Evolutionary conservation across 371 early-diverging fungal species (phyloP).

Genomic region (Syncephalis plumigaleata): DNA sequence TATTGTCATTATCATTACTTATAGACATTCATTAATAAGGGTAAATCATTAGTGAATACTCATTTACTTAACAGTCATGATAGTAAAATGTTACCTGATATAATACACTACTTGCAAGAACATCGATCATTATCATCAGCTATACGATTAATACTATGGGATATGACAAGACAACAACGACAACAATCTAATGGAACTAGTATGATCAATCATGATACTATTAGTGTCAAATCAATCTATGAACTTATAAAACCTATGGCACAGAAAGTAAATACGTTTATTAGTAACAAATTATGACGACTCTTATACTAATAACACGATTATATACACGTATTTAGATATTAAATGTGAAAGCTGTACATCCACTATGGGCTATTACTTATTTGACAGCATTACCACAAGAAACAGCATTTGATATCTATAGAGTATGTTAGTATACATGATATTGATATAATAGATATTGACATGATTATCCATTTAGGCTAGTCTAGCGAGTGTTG

Average conservation of each 20-base stretch:
- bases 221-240: background rate
- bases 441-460: background rate
- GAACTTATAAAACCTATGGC: no score
- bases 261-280: background rate
- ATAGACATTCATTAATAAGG: background rate
- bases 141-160: no score
- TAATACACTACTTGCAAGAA: no score
- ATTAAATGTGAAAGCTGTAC: slow-evolving; percentile 5
- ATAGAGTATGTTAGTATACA: slow-evolving; percentile 10
- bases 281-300: background rate
- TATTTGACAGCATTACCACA: slow-evolving; percentile 14
- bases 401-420: slow-evolving; percentile 13
- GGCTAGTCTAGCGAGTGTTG: slow-evolving; percentile 14
- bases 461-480: slow-evolving; percentile 1
- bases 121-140: no score
- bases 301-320: background rate
- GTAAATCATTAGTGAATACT: background rate
- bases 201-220: background rate
- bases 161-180: background rate
- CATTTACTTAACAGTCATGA: background rate
- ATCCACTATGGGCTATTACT: slow-evolving; percentile 16
- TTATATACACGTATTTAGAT: background rate
- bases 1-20: no score
- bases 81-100: no score
- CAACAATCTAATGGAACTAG: background rate